phyloP scores from a whole-genome alignment of 371 early-diverging fungal genomes.

The Parasitella parasitica region DNA sequence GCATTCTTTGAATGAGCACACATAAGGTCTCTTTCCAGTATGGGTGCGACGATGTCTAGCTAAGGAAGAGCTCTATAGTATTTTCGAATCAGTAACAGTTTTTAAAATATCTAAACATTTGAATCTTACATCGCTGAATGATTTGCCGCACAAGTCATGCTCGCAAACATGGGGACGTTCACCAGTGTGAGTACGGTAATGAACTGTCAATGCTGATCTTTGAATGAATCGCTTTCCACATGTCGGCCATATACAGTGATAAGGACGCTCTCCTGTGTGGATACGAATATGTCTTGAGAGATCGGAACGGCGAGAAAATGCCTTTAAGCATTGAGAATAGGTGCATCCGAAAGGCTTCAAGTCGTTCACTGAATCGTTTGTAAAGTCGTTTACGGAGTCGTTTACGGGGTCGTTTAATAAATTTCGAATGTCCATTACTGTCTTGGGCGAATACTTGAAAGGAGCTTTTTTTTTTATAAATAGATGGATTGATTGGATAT shows the following conservation, averaged over 20 bases:
- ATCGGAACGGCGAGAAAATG: conserved; percentile 82
- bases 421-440: conserved; percentile 48
- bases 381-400: conserved; percentile 34
- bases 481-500: neutral
- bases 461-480: neutral
- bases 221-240: conserved; percentile 80
- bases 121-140: conserved; percentile 59
- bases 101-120: neutral
- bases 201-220: conserved; percentile 79
- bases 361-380: conserved; percentile 18
- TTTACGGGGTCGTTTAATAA: conserved; percentile 36
- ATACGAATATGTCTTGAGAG: conserved; percentile 75
- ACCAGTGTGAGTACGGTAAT: conserved; percentile 78
- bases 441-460: neutral
- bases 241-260: conserved; percentile 59
- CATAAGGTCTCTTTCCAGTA: conserved; percentile 50
- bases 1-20: conserved; percentile 47
- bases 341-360: conserved; percentile 63
- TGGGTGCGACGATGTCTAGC: conserved; percentile 53
- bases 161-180: conserved; percentile 78
- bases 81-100: neutral
- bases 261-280: conserved; percentile 74
- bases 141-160: conserved; percentile 53
- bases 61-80: conserved; percentile 40
- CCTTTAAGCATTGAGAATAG: conserved; percentile 67